A percentile compares a stretch with the other conserved stretches of the same genome.
These are phyloP conservation scores for Candida ipomoeae DNA, from an alignment of 805 yeast species.

Conservation along the genomic window DNA sequence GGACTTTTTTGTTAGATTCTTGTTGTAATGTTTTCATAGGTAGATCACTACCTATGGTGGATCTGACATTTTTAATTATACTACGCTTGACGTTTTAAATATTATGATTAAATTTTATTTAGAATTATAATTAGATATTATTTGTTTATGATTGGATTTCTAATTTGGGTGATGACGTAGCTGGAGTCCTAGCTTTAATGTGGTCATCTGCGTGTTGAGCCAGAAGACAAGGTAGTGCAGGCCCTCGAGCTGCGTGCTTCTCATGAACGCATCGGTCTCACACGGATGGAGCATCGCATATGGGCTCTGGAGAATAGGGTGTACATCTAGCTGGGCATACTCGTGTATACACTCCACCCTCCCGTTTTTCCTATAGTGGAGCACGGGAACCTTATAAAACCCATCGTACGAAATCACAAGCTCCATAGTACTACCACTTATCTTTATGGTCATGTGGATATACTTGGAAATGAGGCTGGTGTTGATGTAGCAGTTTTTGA, in stretches of 20 bases:
- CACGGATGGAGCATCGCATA: slow-evolving; percentile 15
- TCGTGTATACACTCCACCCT: background rate
- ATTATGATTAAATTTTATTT: too few species aligned
- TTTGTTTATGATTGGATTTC: too few species aligned
- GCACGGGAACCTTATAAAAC: slow-evolving; percentile 29
- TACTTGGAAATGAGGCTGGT: slow-evolving; percentile 7
- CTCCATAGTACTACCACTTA: slow-evolving; percentile 10
- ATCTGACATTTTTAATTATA: too few species aligned
- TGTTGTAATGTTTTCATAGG: too few species aligned
- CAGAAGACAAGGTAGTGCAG: slow-evolving; percentile 11
- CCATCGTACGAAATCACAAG: slow-evolving; percentile 28
- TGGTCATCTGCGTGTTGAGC: slow-evolving; percentile 11
- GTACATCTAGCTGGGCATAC: slow-evolving; percentile 11
- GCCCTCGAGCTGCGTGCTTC: slow-evolving; percentile 2
- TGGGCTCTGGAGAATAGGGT: slow-evolving; percentile 14
- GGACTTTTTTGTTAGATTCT: too few species aligned
- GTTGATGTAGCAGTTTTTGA: slow-evolving; percentile 11
- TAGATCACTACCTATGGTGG: too few species aligned
- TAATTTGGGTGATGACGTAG: background rate
- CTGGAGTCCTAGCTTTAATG: background rate
- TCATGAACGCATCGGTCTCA: slow-evolving; percentile 12
- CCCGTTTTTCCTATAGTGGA: slow-evolving; percentile 21
- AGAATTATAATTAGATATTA: too few species aligned
- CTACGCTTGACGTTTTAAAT: too few species aligned
- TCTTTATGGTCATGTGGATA: slow-evolving; percentile 3